A percentile compares a stretch with the other conserved stretches of the same genome.
These are phyloP conservation scores for Salix viminalis DNA, from an alignment of 345 rosid species.

Conservation along the genomic window DNA sequence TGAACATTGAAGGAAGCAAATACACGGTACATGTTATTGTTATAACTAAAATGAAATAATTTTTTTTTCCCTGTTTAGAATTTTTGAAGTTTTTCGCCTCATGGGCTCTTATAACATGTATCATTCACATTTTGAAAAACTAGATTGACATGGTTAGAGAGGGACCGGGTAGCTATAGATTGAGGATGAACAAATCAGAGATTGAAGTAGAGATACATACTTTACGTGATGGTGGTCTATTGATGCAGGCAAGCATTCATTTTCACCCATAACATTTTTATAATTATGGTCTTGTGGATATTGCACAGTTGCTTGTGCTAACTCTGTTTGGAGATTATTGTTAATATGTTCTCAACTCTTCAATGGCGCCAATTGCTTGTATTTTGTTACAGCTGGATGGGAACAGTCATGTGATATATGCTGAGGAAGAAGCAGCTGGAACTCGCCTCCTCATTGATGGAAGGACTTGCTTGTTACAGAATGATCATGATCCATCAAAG, in stretches of 20 bases:
- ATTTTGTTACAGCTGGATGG: conserved; percentile 74
- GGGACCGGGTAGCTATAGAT: conserved; percentile 86
- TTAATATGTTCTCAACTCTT: not conserved
- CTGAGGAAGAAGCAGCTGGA: conserved; percentile 99
- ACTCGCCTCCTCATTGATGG: conserved; percentile 99
- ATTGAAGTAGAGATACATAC: conserved; percentile 97
- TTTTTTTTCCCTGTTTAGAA: not conserved
- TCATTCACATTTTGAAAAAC: conserved; percentile 15
- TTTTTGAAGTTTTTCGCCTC: conserved; percentile 4
- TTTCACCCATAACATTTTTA: not conserved
- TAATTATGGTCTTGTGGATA: not conserved
- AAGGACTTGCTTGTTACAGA: conserved; percentile 98
- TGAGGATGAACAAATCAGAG: conserved; percentile 85
- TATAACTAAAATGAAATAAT: not conserved
- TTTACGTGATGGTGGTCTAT: conserved; percentile 92
- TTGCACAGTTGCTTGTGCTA: not conserved
- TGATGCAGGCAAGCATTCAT: conserved; percentile 84
- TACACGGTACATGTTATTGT: conserved; percentile 54
- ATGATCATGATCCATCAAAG: conserved; percentile 99
- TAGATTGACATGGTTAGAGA: conserved; percentile 95
- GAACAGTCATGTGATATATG: conserved; percentile 97
- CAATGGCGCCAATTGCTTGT: not conserved
- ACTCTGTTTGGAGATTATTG: no score
- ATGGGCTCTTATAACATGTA: not conserved
- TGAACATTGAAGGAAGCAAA: conserved; percentile 99